Percentiles rank a stretch among this genome's conserved stretches.
These are phyloP conservation scores for Sporisorium exsertum DNA, from an alignment of 1,284 basidiomycete genomes.

Conservation along the genomic window DNA sequence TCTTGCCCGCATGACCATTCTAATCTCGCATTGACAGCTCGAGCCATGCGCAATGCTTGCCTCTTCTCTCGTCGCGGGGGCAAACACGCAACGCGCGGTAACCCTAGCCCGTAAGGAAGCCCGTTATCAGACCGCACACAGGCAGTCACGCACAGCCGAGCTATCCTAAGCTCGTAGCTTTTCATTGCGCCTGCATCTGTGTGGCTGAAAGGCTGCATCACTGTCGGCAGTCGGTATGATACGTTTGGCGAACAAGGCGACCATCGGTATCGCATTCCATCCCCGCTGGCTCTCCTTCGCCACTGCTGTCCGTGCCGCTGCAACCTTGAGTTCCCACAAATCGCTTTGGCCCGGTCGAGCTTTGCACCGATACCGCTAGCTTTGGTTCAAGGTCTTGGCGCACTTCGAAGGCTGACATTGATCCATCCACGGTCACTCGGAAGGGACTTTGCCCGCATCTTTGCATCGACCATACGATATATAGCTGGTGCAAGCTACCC, in stretches of 20 bases:
- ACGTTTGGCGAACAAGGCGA: not conserved
- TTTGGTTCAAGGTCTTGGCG: not conserved
- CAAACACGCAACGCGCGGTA: not conserved
- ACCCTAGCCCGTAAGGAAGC: not conserved
- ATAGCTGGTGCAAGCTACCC: too few species aligned
- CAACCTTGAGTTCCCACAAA: not conserved
- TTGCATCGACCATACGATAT: not conserved
- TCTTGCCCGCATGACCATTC: conserved; percentile 15
- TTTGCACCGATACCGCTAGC: not conserved
- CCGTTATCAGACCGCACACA: not conserved
- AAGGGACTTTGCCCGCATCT: not conserved
- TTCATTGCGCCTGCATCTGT: not conserved
- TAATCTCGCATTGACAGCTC: not conserved
- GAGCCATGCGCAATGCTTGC: not conserved
- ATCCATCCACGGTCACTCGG: not conserved
- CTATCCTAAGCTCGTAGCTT: not conserved
- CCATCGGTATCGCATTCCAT: not conserved
- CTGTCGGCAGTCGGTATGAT: not conserved
- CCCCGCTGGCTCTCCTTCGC: not conserved
- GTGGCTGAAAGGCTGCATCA: not conserved
- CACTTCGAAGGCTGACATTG: not conserved
- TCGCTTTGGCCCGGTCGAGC: not conserved
- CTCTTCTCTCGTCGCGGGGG: not conserved
- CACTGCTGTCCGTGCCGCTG: too few species aligned
- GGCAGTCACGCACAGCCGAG: not conserved